Evolutionary conservation across 1,284 basidiomycete genomes (phyloP), one percentile per base, ranked within the genome.

Genomic region (Schizophyllum amplum): DNA sequence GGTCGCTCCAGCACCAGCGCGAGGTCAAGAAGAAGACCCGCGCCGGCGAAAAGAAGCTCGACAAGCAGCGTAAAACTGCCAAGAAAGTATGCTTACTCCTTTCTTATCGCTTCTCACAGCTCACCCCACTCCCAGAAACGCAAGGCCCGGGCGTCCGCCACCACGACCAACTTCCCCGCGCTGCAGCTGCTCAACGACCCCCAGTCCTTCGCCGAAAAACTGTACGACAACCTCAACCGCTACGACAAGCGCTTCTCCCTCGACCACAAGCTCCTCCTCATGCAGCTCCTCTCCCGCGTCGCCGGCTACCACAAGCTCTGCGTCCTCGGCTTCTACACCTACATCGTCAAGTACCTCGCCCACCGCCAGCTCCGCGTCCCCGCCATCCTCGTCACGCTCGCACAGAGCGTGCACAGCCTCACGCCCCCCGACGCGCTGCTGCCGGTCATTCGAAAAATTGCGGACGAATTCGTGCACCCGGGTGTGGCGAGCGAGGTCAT

Each of bases 401-500:
- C 96, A 17, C 94, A 98, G 70, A 95, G 93, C 15, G 92, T 96
- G 1, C 97, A 99, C 71, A 92, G 95, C 52, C 82, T 97, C 56
- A 98, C 95, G 0, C 96, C 95, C 1, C 96, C 97, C 0, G 95
- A 98, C 68, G 91, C 85, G 3, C 77, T 99, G 13, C 87, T 85
- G 1, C 96, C 97, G 2, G 88, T 96, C 49, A 78, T 99, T 53
- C 83, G 84, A 58, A 99, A 99, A 73, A 75, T 99, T 55, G 92
- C 95, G 0, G 86, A 92, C 65, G 94, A 98, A 67, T 99, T 99
- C 65, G 91, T 99, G 2, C 96, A 99, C 71, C 96, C 96, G 0
- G 97, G 97, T 60, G 97, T 99, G 4, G 92, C 93, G 2, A 82
- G 87, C 61, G 95, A 99, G 71, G 94, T 99, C 64, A 91, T 98